Evolutionary conservation across 495 filamentous ascomycete genomes (phyloP), one percentile per base, ranked within the genome.

Genomic region (Xylaria nigripes): DNA sequence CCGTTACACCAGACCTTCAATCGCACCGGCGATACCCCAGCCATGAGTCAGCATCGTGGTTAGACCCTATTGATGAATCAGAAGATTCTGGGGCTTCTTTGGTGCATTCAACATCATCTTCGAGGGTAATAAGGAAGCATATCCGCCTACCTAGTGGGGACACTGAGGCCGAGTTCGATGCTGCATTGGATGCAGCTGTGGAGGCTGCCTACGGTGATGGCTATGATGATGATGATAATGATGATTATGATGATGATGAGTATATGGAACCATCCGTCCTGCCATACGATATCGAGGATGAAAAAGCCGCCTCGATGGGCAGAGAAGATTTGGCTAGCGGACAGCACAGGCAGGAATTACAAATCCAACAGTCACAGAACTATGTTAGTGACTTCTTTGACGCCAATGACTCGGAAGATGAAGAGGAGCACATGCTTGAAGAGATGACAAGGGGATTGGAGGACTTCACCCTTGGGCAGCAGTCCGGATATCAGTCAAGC

Each of bases 61-160:
- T 98, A 8, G 90, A 96, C 64, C 94, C 93, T 0, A 97, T 97
- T 50, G 92, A 97, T 68, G 93, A 98, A 65, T 96, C 90, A 8
- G 89, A 86, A 29, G 85, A 81, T 15, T 95, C 91, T 21, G 84
- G 82, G 6, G 75, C 81, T 19, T 86, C 88, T 2, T 95, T 89
- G n/a, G 76, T 87, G 1, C 86, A 90, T 66, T 94, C 91, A 0
- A 74, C 86, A 48, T 81, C 83, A 6, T 91, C 87, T 2, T 86
- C 83, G 2, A 65, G 81, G 48, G 66, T 90, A 19, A 78, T 81
- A 47, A 77, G 84, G 51, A 86, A 85, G 58, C 80, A 74, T 50
- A 81, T 89, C 42, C 78, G 83, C 23, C 77, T 74, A 19, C 65
- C 82, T 3, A 94, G 86, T 61, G 83, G 83, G 21, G 82, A 81